Conservation (phyloP, 1,139 yeast genomes). For the Scheffersomyces stambukii region DNA sequence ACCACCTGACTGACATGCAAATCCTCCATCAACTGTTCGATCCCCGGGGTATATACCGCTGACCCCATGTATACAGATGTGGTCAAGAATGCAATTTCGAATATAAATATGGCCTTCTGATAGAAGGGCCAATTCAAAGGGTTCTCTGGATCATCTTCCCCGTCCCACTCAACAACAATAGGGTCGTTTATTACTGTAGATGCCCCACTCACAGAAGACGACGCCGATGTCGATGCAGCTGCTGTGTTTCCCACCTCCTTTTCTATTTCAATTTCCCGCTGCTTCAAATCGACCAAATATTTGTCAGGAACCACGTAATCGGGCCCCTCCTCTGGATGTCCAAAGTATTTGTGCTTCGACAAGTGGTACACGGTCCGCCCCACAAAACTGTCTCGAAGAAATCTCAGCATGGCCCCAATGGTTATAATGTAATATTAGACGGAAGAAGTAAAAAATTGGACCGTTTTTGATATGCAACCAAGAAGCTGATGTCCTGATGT, state of each 20-base stretch:
- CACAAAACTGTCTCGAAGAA: slow-evolving; percentile 29
- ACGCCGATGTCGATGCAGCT: not conserved
- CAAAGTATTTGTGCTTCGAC: slow-evolving; percentile 25
- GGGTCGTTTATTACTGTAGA: not conserved
- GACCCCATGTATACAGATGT: slow-evolving; percentile 57
- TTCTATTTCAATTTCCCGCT: not conserved
- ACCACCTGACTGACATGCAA: slow-evolving; percentile 21
- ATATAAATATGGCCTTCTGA: slow-evolving; percentile 33
- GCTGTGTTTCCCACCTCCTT: not conserved
- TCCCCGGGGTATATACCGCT: slow-evolving; percentile 58
- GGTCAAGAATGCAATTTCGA: slow-evolving; percentile 44
- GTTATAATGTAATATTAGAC: too few relatives aligned
- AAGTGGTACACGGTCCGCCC: slow-evolving; percentile 31
- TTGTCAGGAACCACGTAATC: slow-evolving; percentile 32
- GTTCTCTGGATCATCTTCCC: slow-evolving; percentile 52
- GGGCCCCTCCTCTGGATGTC: slow-evolving; percentile 27
- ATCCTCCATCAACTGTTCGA: slow-evolving; percentile 23
- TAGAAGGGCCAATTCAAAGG: slow-evolving; percentile 53
- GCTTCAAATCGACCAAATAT: slow-evolving; percentile 12
- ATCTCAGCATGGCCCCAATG: too few relatives aligned
- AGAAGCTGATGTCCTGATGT: too few relatives aligned
- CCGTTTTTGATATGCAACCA: too few relatives aligned
- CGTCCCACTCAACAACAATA: slow-evolving; percentile 37
- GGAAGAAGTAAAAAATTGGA: too few relatives aligned
- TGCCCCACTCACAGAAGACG: not conserved